These are phyloP conservation scores for Hypsizygus marmoreus DNA, from an alignment of 768 basidiomycete genomes.

Conservation along the genomic window DNA sequence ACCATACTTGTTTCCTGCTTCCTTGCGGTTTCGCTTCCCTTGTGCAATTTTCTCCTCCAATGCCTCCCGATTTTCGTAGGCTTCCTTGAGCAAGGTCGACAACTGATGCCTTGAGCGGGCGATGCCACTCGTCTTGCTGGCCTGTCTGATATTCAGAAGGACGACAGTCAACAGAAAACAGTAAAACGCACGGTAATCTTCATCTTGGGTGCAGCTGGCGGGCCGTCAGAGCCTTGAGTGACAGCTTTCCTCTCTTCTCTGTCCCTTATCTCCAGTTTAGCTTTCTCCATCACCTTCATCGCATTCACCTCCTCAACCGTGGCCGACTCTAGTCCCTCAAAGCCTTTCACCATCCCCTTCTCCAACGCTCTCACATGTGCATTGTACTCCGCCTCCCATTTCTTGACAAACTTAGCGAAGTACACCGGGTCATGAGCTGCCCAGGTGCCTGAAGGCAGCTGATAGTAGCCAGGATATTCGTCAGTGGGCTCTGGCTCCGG, in stretches of 20 bases:
- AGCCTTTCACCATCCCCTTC: conserved; percentile 66
- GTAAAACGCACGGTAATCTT: conserved; percentile 69
- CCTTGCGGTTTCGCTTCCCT: conserved; percentile 80
- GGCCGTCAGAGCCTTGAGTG: conserved; percentile 58
- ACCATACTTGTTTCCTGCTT: conserved; percentile 93
- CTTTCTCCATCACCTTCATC: conserved; percentile 73
- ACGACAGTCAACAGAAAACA: background rate
- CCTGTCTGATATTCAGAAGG: conserved; percentile 36
- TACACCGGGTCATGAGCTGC: conserved; percentile 71
- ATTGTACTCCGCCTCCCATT: conserved; percentile 76
- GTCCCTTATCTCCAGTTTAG: conserved; percentile 72
- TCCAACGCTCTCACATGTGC: conserved; percentile 72
- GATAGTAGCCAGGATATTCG: conserved; percentile 86
- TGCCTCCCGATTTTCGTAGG: conserved; percentile 80
- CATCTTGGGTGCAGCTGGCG: conserved; percentile 73
- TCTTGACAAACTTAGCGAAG: conserved; percentile 66
- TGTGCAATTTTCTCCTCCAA: conserved; percentile 85
- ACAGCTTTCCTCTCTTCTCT: conserved; percentile 76
- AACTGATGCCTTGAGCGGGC: conserved; percentile 79
- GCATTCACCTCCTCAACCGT: conserved; percentile 67
- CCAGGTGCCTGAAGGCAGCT: conserved; percentile 80
- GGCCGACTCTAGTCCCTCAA: conserved; percentile 61
- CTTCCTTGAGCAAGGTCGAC: conserved; percentile 78
- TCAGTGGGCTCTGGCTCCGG: conserved; percentile 77
- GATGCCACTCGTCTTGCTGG: conserved; percentile 68